These are phyloP conservation scores for Skeletonema costatum DNA, from an alignment of 108 stramenopile species.

Conservation along the genomic window DNA sequence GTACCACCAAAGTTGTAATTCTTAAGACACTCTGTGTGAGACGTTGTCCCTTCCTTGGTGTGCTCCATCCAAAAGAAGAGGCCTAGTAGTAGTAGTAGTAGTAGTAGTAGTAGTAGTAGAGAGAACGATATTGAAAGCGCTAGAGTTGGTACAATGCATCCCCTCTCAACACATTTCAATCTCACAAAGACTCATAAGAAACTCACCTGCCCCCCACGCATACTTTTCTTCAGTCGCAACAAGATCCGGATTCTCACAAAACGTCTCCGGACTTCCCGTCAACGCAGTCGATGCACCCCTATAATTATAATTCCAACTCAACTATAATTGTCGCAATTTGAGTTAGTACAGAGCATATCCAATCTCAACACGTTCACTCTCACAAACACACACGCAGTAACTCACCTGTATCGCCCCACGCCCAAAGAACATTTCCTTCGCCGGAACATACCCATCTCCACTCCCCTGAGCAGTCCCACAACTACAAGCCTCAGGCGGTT, in stretches of 20 bases:
- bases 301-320: slow-evolving; percentile 37
- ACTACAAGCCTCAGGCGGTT: slow-evolving; percentile 23
- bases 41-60: slow-evolving; percentile 31
- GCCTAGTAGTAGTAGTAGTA: no score
- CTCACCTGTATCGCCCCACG: slow-evolving; percentile 24
- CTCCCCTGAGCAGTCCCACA: slow-evolving; percentile 19
- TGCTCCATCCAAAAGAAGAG: slow-evolving; percentile 43
- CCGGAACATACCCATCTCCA: slow-evolving; percentile 31
- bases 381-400: neutral
- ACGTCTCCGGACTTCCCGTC: slow-evolving; percentile 26
- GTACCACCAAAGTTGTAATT: slow-evolving; percentile 31
- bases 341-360: neutral
- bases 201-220: slow-evolving; percentile 30
- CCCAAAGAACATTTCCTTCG: slow-evolving; percentile 29
- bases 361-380: neutral
- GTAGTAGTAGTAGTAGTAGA: neutral
- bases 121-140: neutral
- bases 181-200: no score
- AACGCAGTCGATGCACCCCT: slow-evolving; percentile 27
- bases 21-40: slow-evolving; percentile 19
- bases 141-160: neutral
- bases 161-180: neutral
- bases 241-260: slow-evolving; percentile 33
- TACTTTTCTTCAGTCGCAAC: slow-evolving; percentile 30
- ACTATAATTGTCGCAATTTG: neutral